Evolutionary conservation across 2,329 filamentous ascomycete genomes (phyloP).

Genomic region (Aspergillus texensis): DNA sequence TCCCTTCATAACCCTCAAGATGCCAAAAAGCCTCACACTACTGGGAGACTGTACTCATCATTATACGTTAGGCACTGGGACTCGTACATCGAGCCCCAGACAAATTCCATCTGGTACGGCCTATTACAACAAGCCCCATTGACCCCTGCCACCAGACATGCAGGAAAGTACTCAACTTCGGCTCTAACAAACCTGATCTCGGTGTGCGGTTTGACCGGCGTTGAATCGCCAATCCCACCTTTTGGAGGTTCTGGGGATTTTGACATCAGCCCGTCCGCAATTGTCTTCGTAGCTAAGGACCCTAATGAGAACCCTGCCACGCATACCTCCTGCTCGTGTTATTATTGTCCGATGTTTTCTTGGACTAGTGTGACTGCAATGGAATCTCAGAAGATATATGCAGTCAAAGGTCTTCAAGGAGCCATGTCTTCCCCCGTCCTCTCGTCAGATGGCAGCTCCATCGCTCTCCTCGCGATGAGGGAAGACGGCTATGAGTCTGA

Average conservation of each 20-base stretch:
- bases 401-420: slow-evolving; percentile 41
- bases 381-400: slow-evolving; percentile 33
- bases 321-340: slow-evolving; percentile 50
- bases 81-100: slow-evolving; percentile 51
- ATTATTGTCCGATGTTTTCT: slow-evolving; percentile 48
- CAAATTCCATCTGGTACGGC: slow-evolving; percentile 54
- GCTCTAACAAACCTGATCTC: slow-evolving; percentile 48
- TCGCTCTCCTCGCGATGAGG: slow-evolving; percentile 48
- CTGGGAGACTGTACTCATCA: slow-evolving; percentile 53
- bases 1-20: slow-evolving; percentile 54
- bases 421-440: slow-evolving; percentile 50
- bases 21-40: slow-evolving; percentile 48
- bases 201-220: slow-evolving; percentile 39
- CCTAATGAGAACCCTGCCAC: slow-evolving; percentile 48
- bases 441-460: slow-evolving; percentile 46
- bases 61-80: slow-evolving; percentile 60
- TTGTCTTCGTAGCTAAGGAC: slow-evolving; percentile 52
- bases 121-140: slow-evolving; percentile 46
- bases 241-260: slow-evolving; percentile 52
- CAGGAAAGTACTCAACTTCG: slow-evolving; percentile 43
- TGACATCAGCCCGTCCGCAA: slow-evolving; percentile 48
- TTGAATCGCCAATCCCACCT: slow-evolving; percentile 52
- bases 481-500: slow-evolving; percentile 52
- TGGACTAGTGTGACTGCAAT: slow-evolving; percentile 39
- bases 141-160: slow-evolving; percentile 39